phyloP scores from a whole-genome alignment of 305 asterid genomes.

The Fraxinus greggii region DNA sequence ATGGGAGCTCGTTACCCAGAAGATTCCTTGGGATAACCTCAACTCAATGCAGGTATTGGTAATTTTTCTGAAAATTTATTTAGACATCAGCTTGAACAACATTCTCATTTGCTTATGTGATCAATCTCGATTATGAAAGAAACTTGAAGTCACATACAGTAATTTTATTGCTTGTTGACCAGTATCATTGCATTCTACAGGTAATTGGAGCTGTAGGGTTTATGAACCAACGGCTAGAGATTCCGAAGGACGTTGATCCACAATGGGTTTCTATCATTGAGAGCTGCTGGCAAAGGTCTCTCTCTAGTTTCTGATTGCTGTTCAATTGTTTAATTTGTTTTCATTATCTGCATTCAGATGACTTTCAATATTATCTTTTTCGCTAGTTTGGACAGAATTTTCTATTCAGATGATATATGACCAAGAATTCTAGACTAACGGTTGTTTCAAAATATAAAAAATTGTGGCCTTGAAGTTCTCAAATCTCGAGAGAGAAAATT shows the following conservation, averaged over 20 bases:
- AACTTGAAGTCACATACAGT: background rate
- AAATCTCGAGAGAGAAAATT: background rate
- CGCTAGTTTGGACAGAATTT: background rate
- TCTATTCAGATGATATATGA: background rate
- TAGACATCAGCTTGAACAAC: background rate
- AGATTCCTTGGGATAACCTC: slow-evolving; percentile 95
- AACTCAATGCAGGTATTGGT: slow-evolving; percentile 86
- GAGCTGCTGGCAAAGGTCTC: slow-evolving; percentile 77
- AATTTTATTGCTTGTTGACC: background rate
- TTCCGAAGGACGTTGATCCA: slow-evolving; percentile 75
- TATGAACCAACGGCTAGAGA: slow-evolving; percentile 86
- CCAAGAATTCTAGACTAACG: background rate
- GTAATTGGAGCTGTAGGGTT: slow-evolving; percentile 96
- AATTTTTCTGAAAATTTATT: background rate
- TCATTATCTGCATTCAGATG: background rate
- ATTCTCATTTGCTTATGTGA: background rate
- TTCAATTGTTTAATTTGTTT: background rate
- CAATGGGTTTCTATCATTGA: slow-evolving; percentile 85
- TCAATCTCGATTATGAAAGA: background rate
- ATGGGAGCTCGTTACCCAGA: slow-evolving; percentile 90
- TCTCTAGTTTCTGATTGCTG: background rate
- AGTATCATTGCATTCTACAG: slow-evolving; percentile 35
- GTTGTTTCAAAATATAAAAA: background rate
- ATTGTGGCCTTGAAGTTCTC: background rate
- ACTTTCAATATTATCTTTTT: background rate